phyloP scores from a whole-genome alignment of 2,329 filamentous ascomycete genomes.

The Tympanopsis confertula region DNA sequence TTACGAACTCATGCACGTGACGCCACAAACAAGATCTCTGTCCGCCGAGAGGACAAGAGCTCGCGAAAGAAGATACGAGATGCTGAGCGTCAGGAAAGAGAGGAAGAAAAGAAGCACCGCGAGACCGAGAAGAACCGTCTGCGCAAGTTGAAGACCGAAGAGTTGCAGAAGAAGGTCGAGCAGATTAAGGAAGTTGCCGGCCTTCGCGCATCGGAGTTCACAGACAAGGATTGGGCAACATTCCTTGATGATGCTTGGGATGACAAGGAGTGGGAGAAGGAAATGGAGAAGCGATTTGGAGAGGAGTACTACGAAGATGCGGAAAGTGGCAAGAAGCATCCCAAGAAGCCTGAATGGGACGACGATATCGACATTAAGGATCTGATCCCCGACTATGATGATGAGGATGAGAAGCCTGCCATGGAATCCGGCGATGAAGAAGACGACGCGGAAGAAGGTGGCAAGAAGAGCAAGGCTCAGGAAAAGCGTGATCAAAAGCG shows the following conservation, averaged over 20 bases:
- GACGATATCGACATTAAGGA: constrained; percentile 68
- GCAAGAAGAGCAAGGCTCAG: constrained; percentile 15
- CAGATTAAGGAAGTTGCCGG: constrained; percentile 60
- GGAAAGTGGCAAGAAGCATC: constrained; percentile 30
- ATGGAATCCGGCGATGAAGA: constrained; percentile 11
- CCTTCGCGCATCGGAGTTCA: constrained; percentile 29
- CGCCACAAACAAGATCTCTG: constrained; percentile 50
- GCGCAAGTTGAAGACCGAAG: constrained; percentile 57
- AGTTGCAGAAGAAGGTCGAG: constrained; percentile 56
- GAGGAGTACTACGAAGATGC: constrained; percentile 48
- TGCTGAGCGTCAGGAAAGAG: not conserved
- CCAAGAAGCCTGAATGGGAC: constrained; percentile 62
- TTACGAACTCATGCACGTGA: constrained; percentile 60
- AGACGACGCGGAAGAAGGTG: constrained; percentile 15
- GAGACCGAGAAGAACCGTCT: constrained; percentile 54
- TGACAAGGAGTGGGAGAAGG: constrained; percentile 54
- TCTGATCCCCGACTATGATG: constrained; percentile 53
- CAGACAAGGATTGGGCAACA: constrained; percentile 54
- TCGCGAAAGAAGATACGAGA: constrained; percentile 21
- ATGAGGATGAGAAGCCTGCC: constrained; percentile 22
- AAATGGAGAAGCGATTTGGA: constrained; percentile 59
- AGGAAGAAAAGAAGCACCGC: constrained; percentile 36
- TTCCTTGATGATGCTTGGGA: constrained; percentile 60
- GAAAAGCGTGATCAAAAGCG: constrained; percentile 28
- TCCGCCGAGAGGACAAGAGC: constrained; percentile 51